Evolutionary conservation across 2,329 filamentous ascomycete genomes (phyloP), one percentile per base, ranked within the genome.

Genomic region (Microsporum audouinii): DNA sequence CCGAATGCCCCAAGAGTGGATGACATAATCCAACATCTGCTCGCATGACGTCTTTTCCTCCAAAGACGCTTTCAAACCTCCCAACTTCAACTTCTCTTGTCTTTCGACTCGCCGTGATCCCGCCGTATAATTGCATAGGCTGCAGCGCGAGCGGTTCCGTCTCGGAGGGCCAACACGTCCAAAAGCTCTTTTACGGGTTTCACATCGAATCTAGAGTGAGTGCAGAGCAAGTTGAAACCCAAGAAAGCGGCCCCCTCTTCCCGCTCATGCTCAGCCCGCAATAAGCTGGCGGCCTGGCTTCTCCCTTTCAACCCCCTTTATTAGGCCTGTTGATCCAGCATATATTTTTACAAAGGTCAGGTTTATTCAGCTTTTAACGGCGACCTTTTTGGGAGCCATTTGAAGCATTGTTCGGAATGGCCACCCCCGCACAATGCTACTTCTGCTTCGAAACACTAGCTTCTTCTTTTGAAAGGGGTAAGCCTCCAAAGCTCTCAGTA

Each of bases 401-500:
- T 23, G 17, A 23, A 23, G 17, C 17, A 23, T 23, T 23, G 17
- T 34, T 53, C 27, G n/a, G 51, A 51, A 97, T 97, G 92, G 92
- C 94, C 57, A 87, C 88, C 61, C 76, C 83, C 68, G 87, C 86
- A 63, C 92, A 97, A 76, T 96, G 91, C 75, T 85, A 92, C 70
- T 91, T 87, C 75, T 96, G 91, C 79, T 97, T 99, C 79, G 94
- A 99, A 76, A 81, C 81, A 45, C 84, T 99, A 41, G 81, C 84
- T 57, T 87, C 91, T 60, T 83, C 85, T 63, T 88, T 95, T 66
- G 83, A 89, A 66, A 78, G 82, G 65, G 86, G 87, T 64, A 79
- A 85, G 62, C 77, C 88, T 8, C 79, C 91, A 67, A 80, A 79
- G 57, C 83, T 97, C 29, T 73, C 78, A 49, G 80, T 87, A 65